Evolutionary conservation across 208 protist species (phyloP), one percentile per base, ranked within the genome.

Genomic region (Leishmania mexicana): DNA sequence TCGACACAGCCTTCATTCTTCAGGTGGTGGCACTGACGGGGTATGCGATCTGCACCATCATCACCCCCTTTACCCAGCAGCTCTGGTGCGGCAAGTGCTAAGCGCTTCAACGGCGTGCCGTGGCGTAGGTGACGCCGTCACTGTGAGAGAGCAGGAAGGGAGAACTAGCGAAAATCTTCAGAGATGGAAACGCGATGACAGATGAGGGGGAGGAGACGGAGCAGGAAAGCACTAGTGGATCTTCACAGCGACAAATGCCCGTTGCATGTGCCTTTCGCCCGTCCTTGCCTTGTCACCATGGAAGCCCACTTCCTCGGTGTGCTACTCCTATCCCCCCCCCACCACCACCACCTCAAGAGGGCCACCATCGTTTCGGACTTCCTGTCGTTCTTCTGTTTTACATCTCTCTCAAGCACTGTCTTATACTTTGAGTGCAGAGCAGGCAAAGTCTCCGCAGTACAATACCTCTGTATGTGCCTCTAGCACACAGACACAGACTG

Each of bases 41-140:
- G 40, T 91, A 85, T 64, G 31, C 87, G 0, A 75, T 91, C 40
- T 83, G 80, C 62, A 73, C 87, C n/a, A 78, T 93, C 65, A 54
- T 93, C 62, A 80, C 83, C 28, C 85, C 86, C 13, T 93, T 90
- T 73, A 89, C 90, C 1, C 88, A 90, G 84, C 79, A 90, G 73
- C 85, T 91, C 64, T 88, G 85, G 85, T 90, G 85, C 72, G 89
- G 87, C 42, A 91, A 89, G 60, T 76, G 49, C 70, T 91, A 77
- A 88, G 64, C 28, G 24, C 70, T 53, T 47, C 11, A 47, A 31
- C 42, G 6, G 28, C 35, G 45, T 15, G 28, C 45, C 28, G 24
- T 51, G 24, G 13, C 11, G 42, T 51, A 35, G 42, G 24, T 21
- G 2, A 31, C 17, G 40, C 28, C 1, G 57, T 21, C 75, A 35